Base-by-base conservation (phyloP, 2,329 filamentous ascomycete species). In the Pyrenophora tritici-repentis region DNA sequence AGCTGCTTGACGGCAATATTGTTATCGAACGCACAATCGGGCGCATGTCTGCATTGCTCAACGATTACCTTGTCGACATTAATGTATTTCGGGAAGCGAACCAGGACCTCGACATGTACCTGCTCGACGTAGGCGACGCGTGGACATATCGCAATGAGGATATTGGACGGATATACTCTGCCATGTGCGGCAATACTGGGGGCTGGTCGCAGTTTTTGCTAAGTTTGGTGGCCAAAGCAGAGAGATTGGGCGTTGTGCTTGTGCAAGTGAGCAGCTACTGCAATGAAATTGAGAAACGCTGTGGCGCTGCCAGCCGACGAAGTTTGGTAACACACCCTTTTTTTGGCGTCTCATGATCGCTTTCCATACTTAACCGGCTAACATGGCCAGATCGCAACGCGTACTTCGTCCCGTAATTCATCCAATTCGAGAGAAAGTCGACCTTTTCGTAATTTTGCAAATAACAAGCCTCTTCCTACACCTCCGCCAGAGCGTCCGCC, bases 181-280 rank as follows among this genome's bases (percentile, higher is more conserved):
- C 92, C 32, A 97, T 97, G 92, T 88, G 89, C 66, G 90, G 90
- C 29, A 97, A 97, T 63, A 87, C 91, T 7, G 89, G 95, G 58
- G 91, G 92, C 36, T 97, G 93, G 93, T 84, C 87, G 50, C 85
- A 86, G 49, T 91, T 91, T 6, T 87, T 96, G 65, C 81, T 86
- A 46, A 87, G 88, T 47, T 79, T 97, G 52, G 86, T 91, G 68
- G 82, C 83, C 17, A 90, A 88, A 66, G 86, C 87, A 12, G 83
- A 87, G 55, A 81, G 83, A 37, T 78, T 97, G 20, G 88, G 87
- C 26, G 81, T 84, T 6, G 79, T 87, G 24, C 80, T 96, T 34
- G 82, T 85, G 33, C 85, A 88, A 71, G 82, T 97, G 16, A 86
- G 85, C 57, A 86, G 84, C 44, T 89, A 94, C 60, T 86, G 95